These are phyloP conservation scores for Zygosaccharomyces siamensis DNA, from an alignment of 805 yeast genomes.

Conservation along the genomic window DNA sequence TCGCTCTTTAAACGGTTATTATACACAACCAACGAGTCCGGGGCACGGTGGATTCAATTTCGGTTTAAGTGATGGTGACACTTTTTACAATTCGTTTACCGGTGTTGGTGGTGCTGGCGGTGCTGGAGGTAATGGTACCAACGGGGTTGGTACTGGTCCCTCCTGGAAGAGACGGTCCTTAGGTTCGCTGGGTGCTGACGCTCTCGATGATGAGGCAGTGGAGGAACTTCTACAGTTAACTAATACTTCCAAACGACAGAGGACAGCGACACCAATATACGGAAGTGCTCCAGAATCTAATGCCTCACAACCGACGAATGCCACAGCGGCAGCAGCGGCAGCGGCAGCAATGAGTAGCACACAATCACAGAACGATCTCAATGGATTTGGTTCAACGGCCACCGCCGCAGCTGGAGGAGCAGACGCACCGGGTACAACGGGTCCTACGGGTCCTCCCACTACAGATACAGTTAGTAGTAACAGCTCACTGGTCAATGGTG, in stretches of 20 bases:
- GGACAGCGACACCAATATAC: constrained; percentile 14
- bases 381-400: constrained; percentile 6
- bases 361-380: constrained; percentile 1
- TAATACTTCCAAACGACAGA: constrained; percentile 20
- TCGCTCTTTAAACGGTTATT: constrained; percentile 28
- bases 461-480: neutral
- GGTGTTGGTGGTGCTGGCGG: neutral
- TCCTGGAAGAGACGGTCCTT: constrained; percentile 28
- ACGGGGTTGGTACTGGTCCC: constrained; percentile 4
- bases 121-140: neutral
- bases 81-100: constrained; percentile 11
- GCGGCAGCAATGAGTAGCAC: neutral
- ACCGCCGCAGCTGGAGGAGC: neutral
- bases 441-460: neutral
- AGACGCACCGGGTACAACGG: neutral
- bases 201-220: constrained; percentile 28
- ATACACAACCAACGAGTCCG: constrained; percentile 34
- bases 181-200: constrained; percentile 25
- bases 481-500: constrained; percentile 13
- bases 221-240: constrained; percentile 32
- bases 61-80: constrained; percentile 14
- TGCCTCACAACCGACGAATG: neutral
- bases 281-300: neutral
- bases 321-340: neutral
- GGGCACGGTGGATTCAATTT: constrained; percentile 22